phyloP scores from a whole-genome alignment of 352 stramenopile species.

The Phytophthora aleatoria region DNA sequence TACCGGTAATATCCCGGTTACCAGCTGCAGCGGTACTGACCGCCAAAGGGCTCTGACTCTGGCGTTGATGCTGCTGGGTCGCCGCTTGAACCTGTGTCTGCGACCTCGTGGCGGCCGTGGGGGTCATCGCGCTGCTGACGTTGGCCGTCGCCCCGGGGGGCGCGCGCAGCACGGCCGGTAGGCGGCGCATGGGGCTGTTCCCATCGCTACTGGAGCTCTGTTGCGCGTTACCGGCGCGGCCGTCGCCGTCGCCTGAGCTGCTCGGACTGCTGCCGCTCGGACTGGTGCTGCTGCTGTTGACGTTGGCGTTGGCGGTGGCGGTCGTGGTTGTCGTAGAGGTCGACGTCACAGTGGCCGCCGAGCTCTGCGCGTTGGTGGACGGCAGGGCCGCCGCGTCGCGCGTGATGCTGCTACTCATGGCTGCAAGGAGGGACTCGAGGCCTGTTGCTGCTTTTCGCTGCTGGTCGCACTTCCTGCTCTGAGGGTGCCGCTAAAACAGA shows the following conservation, averaged over 20 bases:
- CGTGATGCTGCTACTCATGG: slow-evolving; percentile 36
- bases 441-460: not conserved
- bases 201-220: slow-evolving; percentile 26
- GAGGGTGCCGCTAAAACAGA: slow-evolving; percentile 1
- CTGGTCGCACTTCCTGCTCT: not conserved
- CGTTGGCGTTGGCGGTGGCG: not conserved
- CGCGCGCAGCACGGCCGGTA: slow-evolving; percentile 43
- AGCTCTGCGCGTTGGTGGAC: slow-evolving; percentile 2
- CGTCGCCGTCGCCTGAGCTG: slow-evolving; percentile 3
- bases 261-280: slow-evolving; percentile 6
- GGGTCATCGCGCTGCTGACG: slow-evolving; percentile 8
- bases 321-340: slow-evolving; percentile 11
- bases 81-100: slow-evolving; percentile 8
- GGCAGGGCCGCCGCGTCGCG: slow-evolving; percentile 6
- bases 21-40: not conserved
- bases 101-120: slow-evolving; percentile 2
- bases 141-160: slow-evolving; percentile 3
- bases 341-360: not conserved
- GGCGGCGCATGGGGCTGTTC: slow-evolving; percentile 44
- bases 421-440: not conserved
- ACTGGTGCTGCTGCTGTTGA: slow-evolving; percentile 14
- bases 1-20: slow-evolving; percentile 20
- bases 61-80: not conserved
- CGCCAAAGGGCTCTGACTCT: not conserved
- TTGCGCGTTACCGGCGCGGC: slow-evolving; percentile 2